Conservation (phyloP, 2,329 filamentous ascomycete species). For the Colletotrichum karsti region DNA sequence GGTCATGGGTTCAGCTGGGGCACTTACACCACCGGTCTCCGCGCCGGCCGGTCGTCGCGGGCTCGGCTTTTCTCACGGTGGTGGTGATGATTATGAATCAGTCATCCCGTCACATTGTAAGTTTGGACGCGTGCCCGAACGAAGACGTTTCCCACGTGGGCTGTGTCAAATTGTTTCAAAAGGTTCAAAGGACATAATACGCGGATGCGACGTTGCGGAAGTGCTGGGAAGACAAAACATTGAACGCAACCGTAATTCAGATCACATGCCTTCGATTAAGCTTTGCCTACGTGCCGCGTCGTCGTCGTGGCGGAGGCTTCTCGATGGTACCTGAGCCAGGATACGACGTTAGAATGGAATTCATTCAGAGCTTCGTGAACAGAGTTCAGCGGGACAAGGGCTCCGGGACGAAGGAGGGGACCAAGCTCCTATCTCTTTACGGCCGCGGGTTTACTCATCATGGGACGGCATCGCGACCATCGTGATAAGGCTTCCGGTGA, state of each 20-base stretch:
- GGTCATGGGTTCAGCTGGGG: too few species aligned
- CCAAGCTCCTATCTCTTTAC: background rate
- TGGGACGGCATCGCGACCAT: too few species aligned
- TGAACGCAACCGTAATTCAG: too few species aligned
- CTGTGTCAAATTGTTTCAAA: background rate
- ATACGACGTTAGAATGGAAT: background rate
- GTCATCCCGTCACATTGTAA: too few species aligned
- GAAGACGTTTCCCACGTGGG: background rate
- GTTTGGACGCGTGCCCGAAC: too few species aligned
- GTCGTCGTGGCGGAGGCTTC: background rate
- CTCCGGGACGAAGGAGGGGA: background rate
- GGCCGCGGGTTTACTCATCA: background rate
- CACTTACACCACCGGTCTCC: too few species aligned
- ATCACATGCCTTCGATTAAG: too few species aligned
- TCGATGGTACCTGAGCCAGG: background rate
- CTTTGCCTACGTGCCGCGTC: background rate
- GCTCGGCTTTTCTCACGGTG: too few species aligned
- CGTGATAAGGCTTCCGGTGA: too few species aligned
- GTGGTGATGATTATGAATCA: too few species aligned
- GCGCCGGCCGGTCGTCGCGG: too few species aligned
- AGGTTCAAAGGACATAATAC: background rate
- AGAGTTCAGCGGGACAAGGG: background rate
- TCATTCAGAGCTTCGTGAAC: background rate
- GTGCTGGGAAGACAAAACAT: background rate
- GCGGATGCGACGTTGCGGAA: conserved; percentile 13